Base-by-base conservation (phyloP, 163 green algal species). In the Trebouxia gelatinosa region DNA sequence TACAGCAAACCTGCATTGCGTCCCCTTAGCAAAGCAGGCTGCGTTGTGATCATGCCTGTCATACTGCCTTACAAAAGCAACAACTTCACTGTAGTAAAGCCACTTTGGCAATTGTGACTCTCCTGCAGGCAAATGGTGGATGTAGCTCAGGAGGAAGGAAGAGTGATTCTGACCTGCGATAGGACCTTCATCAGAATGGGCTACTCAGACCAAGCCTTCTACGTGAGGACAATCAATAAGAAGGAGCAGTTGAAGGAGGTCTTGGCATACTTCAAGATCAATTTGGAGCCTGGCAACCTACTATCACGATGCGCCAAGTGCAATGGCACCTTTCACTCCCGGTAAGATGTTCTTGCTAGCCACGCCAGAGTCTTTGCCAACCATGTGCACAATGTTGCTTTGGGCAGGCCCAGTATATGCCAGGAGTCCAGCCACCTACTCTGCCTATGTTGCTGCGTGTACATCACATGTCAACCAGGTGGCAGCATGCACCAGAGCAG, bases 141-240 rank as follows among this genome's bases (percentile, higher is more conserved):
- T 29, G 66, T 37, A 3, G 85, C 85, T 16, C 79, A 91, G 58
- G 50, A 5, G 28, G 81, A 92, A 68, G 76, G 66, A 35, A 75
- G 88, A 23, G 67, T 92, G 16, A 61, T 92, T 28, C 79, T 92
- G 2, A 92, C 88, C 2, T 68, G 75, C 19, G 87, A 92, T 81
- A 46, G 39, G 0, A 74, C 61, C 21, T 88, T 89, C 38, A 57
- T 87, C 6, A 37, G 16, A 1, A 39, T 58, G 0, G 21, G 76
- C n/a, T 82, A 86, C 70, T 83, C 70, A 32, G 77, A 89, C 11
- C 61, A 81, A 48, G 72, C 78, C 34, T 87, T 82, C 77, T 74
- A 85, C 13, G 66, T 88, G 59, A 61, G 37, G 2, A 70, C 46
- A 64, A 80, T 54, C 67, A 82, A 74, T 72, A 90, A 89, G 75